Evolutionary conservation across 768 basidiomycete species (phyloP), one percentile per base, ranked within the genome.

Genomic region (Rhizopogon roseolus): DNA sequence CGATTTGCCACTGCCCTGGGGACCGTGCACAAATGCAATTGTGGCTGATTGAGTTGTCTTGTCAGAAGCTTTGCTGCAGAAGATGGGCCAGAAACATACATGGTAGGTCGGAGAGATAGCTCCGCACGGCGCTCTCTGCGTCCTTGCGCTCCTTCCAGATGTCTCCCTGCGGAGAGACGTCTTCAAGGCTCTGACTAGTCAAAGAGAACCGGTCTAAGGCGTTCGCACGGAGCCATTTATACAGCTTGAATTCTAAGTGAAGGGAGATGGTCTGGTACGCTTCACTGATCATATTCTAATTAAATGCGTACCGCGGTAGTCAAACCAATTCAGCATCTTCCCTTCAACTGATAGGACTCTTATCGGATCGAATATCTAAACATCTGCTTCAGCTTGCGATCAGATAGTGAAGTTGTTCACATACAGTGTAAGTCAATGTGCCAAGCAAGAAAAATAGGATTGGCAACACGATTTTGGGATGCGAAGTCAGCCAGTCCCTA

Each of bases 331-430:
- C 42, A 88, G 73, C 61, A 97, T 76, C 62, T 93, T 90, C 25
- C 82, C 82, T 72, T 92, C 80, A 0, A 98, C 80, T 76, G 85
- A 91, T 54, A 93, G 74, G 2, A 85, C 81, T 27, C 96, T 86
- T 40, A 99, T 81, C 2, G 94, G 94, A 67, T 98, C 93, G 62
- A 98, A 97, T 49, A 98, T 81, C 89, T 96, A 57, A 1, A 7
- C 55, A 49, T n/a, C 6, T 14, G 28, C 32, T 49, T 51, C 50
- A 34, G 41, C 41, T 50, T 43, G 17, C 25, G 16, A 7, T n/a
- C 9, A 27, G 14, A 38, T 62, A 28, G 11, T 9, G 17, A 8
- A 50, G 19, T 46, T 16, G 34, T 37, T 19, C n/a, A 54, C 84
- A 55, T 57, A 92, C 93, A 6, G 90, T 88, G 65, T 96, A 97